Evolutionary conservation across 2,329 filamentous ascomycete species (phyloP).

Genomic region (Trichophyton mentagrophytes): DNA sequence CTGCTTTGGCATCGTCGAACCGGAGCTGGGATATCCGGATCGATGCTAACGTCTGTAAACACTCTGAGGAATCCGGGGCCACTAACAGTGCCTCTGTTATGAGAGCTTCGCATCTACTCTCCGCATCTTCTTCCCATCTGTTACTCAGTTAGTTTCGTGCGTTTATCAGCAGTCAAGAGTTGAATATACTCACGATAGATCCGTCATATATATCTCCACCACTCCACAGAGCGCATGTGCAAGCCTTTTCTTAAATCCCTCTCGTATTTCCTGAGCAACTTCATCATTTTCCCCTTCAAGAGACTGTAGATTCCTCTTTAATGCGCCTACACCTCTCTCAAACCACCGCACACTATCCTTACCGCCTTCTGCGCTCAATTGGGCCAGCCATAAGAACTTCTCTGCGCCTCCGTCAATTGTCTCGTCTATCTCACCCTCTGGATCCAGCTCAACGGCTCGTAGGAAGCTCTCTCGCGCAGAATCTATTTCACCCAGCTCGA

Average conservation of each 20-base stretch:
- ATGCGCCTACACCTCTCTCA: constrained; percentile 52
- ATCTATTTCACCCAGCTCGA: constrained; percentile 72
- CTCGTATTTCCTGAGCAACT: constrained; percentile 32
- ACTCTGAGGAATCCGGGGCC: constrained; percentile 68
- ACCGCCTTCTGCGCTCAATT: constrained; percentile 58
- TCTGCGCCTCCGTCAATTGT: constrained; percentile 70
- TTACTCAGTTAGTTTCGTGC: neutral
- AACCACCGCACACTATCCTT: constrained; percentile 49
- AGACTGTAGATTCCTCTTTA: constrained; percentile 57
- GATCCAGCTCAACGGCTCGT: constrained; percentile 61
- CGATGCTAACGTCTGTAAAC: constrained; percentile 90
- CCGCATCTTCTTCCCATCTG: constrained; percentile 73
- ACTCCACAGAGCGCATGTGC: constrained; percentile 89
- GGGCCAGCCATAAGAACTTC: constrained; percentile 89
- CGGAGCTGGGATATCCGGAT: constrained; percentile 81
- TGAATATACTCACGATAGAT: constrained; percentile 54
- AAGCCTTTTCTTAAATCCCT: constrained; percentile 68
- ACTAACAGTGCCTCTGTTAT: constrained; percentile 83
- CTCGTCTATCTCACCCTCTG: constrained; percentile 57
- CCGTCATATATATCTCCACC: constrained; percentile 97
- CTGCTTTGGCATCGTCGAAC: constrained; percentile 64
- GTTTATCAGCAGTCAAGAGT: neutral
- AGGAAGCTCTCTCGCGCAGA: constrained; percentile 59
- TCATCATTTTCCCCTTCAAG: constrained; percentile 41
- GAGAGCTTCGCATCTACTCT: constrained; percentile 72